Evolutionary conservation across 1,284 basidiomycete species (phyloP), one percentile per base, ranked within the genome.

Genomic region (Rhodotorula sp.): DNA sequence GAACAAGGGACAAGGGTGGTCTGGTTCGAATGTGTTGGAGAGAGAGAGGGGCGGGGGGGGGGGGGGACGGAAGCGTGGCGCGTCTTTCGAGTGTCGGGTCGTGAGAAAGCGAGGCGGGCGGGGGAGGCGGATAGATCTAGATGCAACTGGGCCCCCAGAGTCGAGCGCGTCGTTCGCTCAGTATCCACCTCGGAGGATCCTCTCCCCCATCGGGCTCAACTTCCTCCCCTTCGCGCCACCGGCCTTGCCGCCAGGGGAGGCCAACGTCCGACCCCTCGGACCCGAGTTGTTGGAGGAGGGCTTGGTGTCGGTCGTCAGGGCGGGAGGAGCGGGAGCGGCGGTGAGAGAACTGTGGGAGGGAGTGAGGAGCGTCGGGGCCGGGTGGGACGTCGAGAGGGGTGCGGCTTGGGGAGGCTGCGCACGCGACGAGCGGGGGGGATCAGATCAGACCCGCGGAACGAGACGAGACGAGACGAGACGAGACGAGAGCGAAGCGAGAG

Each of bases 151-250:
- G n/a, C n/a, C n/a, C n/a, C n/a, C n/a, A n/a, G n/a, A n/a, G n/a
- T n/a, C 34, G 34, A 34, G 34, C 34, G 34, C 10, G 5, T 5
- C 6, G 10, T 34, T 34, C 34, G 34, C 53, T 53, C 52, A 70
- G 64, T 70, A 70, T 4, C 69, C 69, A 1, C 70, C 71, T 16
- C 71, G 40, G 57, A 72, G 56, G 40, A 72, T 67, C 62, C 63
- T 64, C 52, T 72, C 71, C 1, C 68, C 68, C 62, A 70, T 68
- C 28, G 72, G 72, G 40, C 69, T 70, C 44, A 73, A 48, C 48
- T 62, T 67, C 64, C 66, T 59, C 65, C 61, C 44, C 57, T 57
- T 69, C 8, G 62, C 37, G 4, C 52, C 34, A 10, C 53, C 24
- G 37, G 34, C 31, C 37, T 61, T 52, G 4, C 54, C 58, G 20